These are phyloP conservation scores for Pseudonitzschia delicatissima DNA, from an alignment of 108 stramenopile genomes.

Conservation along the genomic window DNA sequence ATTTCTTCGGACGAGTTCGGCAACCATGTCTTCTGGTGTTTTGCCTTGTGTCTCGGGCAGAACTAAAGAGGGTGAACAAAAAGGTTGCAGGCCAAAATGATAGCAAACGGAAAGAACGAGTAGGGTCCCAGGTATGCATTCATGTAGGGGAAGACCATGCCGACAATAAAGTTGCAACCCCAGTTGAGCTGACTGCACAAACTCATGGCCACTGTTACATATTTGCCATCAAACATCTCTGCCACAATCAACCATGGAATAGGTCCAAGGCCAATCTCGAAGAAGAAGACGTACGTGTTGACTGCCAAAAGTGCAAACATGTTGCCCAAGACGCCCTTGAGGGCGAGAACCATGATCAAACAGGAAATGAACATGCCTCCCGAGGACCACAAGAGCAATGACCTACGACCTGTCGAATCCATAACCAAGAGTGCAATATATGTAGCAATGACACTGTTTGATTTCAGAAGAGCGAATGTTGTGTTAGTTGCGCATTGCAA, in stretches of 20 bases:
- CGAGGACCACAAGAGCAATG: slow-evolving; percentile 85
- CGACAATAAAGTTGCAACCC: slow-evolving; percentile 90
- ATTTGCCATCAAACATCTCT: slow-evolving; percentile 90
- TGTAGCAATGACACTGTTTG: slow-evolving; percentile 82
- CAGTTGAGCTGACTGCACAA: slow-evolving; percentile 87
- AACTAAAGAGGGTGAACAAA: slow-evolving; percentile 48
- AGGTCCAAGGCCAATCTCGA: slow-evolving; percentile 96
- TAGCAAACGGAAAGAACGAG: slow-evolving; percentile 82
- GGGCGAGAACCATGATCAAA: slow-evolving; percentile 60
- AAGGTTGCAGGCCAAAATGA: slow-evolving; percentile 57
- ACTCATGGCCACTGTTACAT: slow-evolving; percentile 86
- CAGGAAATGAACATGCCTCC: slow-evolving; percentile 80
- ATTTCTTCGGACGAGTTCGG: slow-evolving; percentile 65
- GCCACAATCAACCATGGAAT: slow-evolving; percentile 96
- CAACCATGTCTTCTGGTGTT: slow-evolving; percentile 67
- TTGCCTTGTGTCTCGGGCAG: slow-evolving; percentile 89
- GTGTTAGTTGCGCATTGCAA: too few relatives aligned
- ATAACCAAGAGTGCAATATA: slow-evolving; percentile 90
- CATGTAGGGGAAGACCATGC: slow-evolving; percentile 86
- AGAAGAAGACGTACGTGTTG: slow-evolving; percentile 84
- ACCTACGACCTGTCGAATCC: slow-evolving; percentile 83
- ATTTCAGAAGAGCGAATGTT: neutral
- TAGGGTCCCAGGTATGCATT: slow-evolving; percentile 69
- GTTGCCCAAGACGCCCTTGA: slow-evolving; percentile 64
- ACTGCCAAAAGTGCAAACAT: slow-evolving; percentile 72